These are phyloP conservation scores for Phialocephala subalpina DNA, from an alignment of 2,329 filamentous ascomycete genomes.

Conservation along the genomic window DNA sequence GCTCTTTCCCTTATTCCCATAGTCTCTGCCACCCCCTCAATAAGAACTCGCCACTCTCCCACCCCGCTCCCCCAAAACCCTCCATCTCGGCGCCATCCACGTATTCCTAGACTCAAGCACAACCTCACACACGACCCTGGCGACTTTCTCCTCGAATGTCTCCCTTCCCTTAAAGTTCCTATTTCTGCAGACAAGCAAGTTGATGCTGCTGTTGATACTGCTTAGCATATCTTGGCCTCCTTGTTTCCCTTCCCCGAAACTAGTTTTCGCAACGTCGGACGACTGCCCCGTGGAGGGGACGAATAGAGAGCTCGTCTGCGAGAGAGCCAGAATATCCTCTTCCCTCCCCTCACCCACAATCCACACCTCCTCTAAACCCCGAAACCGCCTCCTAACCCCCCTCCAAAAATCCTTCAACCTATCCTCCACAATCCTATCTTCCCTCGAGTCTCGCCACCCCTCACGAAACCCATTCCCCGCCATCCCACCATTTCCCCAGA, in stretches of 20 bases:
- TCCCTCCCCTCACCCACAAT: constrained; percentile 18
- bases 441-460: not conserved
- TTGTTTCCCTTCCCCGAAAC: not conserved
- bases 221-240: not conserved
- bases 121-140: constrained; percentile 16
- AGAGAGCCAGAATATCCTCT: not conserved
- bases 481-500: not conserved
- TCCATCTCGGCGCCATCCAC: constrained; percentile 29
- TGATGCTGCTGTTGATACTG: not conserved
- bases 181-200: not conserved
- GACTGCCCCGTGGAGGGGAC: too few species aligned
- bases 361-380: constrained; percentile 25
- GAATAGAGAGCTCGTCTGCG: too few species aligned
- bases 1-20: not conserved
- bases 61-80: constrained; percentile 9
- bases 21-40: not conserved
- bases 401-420: constrained; percentile 32
- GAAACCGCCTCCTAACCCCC: constrained; percentile 26
- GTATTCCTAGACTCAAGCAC: constrained; percentile 16
- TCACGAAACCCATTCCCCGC: not conserved
- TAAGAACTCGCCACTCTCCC: not conserved
- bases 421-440: constrained; percentile 10
- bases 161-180: not conserved
- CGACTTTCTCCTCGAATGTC: constrained; percentile 15
- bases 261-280: too few species aligned